Evolutionary conservation across 805 yeast genomes (phyloP).

Genomic region (Blastobotrys chiropterorum): DNA sequence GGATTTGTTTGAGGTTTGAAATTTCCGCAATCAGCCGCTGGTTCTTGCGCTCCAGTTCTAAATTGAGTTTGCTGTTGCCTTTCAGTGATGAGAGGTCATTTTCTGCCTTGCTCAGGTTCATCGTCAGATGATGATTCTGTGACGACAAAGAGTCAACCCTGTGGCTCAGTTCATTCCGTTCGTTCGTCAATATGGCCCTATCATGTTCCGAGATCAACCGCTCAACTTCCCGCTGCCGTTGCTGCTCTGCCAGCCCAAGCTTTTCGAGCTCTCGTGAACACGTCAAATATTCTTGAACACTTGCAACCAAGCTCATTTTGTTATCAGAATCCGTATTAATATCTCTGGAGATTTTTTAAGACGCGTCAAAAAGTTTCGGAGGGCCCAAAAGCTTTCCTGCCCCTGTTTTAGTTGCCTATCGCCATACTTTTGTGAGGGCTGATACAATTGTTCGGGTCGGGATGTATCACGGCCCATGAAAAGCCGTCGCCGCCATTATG

Average conservation of each 20-base stretch:
- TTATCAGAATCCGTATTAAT: too few relatives aligned
- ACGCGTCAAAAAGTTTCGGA: too few relatives aligned
- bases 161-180: neutral
- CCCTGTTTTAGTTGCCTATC: too few relatives aligned
- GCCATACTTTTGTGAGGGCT: too few relatives aligned
- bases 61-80: neutral
- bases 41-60: constrained; percentile 5
- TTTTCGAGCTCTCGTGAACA: neutral
- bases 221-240: neutral
- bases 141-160: neutral
- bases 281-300: neutral
- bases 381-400: too few relatives aligned
- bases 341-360: too few relatives aligned
- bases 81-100: neutral
- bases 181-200: neutral
- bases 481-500: too few relatives aligned
- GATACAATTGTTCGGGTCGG: too few relatives aligned
- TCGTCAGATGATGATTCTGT: neutral
- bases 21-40: constrained; percentile 2
- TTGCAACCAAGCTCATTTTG: neutral
- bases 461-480: too few relatives aligned
- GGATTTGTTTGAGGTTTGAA: neutral
- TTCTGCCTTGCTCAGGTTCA: neutral
- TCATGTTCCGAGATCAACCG: neutral
- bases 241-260: neutral